These are phyloP conservation scores for Trichoderma harzianum DNA, from an alignment of 2,329 filamentous ascomycete species.

Conservation along the genomic window DNA sequence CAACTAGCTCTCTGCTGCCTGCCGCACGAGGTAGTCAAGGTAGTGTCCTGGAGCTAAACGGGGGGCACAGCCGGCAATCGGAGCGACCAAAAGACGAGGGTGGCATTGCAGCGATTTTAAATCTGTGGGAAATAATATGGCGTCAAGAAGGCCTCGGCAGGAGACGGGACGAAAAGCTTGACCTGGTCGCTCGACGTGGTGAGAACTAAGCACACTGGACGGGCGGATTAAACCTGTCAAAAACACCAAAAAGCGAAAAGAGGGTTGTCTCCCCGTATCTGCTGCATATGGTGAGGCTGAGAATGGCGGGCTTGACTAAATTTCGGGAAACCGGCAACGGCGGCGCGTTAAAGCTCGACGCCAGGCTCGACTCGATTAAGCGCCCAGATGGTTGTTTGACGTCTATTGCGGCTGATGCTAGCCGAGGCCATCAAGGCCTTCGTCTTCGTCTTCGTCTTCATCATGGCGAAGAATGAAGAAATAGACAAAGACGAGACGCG, in stretches of 20 bases:
- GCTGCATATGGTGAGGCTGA: background rate
- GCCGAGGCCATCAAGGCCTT: background rate
- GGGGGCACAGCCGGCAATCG: background rate
- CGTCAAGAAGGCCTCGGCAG: background rate
- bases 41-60: background rate
- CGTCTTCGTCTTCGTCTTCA: background rate
- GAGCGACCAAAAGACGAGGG: background rate
- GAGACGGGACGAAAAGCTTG: background rate
- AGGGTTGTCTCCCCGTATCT: background rate
- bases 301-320: background rate
- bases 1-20: background rate
- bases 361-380: background rate
- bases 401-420: background rate
- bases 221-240: background rate
- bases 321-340: conserved; percentile 9
- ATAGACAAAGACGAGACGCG: background rate
- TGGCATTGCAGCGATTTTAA: background rate
- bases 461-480: background rate
- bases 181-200: background rate
- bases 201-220: background rate
- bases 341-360: background rate
- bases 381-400: background rate
- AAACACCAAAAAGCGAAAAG: background rate
- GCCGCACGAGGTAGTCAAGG: background rate
- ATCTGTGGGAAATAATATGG: background rate